A percentile compares a stretch with the other conserved stretches of the same genome.
phyloP scores from a whole-genome alignment of 1,284 basidiomycete species.

The Schizopora paradoxa region DNA sequence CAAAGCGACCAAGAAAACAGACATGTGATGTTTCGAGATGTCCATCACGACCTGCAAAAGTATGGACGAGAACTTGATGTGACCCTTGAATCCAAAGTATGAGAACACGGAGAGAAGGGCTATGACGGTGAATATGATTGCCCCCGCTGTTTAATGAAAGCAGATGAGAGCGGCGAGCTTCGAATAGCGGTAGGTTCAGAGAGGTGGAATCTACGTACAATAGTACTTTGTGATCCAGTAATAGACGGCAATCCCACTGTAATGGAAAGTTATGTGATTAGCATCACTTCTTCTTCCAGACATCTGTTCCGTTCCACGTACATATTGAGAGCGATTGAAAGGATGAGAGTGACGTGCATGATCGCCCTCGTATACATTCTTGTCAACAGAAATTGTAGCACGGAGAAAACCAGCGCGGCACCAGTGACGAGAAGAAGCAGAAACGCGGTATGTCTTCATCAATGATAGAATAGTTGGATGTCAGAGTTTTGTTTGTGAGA shows the following conservation, averaged over 20 bases:
- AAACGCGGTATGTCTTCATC: slow-evolving; percentile 57
- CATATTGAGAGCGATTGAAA: slow-evolving; percentile 72
- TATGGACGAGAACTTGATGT: slow-evolving; percentile 76
- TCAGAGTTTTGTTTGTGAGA: background rate
- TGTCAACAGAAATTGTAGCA: slow-evolving; percentile 59
- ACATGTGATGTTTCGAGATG: slow-evolving; percentile 75
- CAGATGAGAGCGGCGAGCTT: slow-evolving; percentile 24
- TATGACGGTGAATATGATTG: slow-evolving; percentile 73
- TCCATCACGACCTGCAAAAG: slow-evolving; percentile 81
- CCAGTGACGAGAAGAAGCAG: slow-evolving; percentile 65
- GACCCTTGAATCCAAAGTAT: slow-evolving; percentile 62
- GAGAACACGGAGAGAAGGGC: slow-evolving; percentile 56
- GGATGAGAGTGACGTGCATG: slow-evolving; percentile 74
- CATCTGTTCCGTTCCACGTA: slow-evolving; percentile 32
- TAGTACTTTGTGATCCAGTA: slow-evolving; percentile 77
- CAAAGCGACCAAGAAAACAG: slow-evolving; percentile 78
- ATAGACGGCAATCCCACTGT: slow-evolving; percentile 60
- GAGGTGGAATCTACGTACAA: slow-evolving; percentile 41
- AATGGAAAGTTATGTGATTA: slow-evolving; percentile 12
- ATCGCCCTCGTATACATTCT: slow-evolving; percentile 74
- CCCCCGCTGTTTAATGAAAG: slow-evolving; percentile 43
- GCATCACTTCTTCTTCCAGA: background rate
- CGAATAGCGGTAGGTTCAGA: background rate
- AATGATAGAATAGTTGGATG: too few species aligned
- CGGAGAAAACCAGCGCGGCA: slow-evolving; percentile 54